Evolutionary conservation across 1,139 yeast genomes (phyloP), one percentile per base, ranked within the genome.

Genomic region (Geotrichum candidum): DNA sequence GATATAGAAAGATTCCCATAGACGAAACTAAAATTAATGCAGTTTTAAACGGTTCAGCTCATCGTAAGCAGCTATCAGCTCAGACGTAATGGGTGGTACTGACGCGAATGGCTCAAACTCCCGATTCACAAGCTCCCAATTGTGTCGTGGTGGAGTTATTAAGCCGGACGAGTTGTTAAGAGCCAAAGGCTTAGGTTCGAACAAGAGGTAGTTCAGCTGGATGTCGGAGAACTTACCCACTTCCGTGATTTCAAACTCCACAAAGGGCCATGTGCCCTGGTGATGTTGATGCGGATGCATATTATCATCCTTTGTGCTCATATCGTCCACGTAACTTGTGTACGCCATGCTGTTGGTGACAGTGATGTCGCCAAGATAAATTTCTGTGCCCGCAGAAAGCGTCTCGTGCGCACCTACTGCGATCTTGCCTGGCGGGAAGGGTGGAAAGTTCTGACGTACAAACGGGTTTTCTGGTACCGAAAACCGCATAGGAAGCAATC

Each of bases 401-500:
- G 25, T 31, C 1, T 51, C 58, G 35, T 59, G 61, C 7, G 54
- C 58, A 4, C 64, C 64, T 10, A 57, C 58, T 13, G 59, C 56
- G 5, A 56, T 53, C 22, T 54, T 33, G n/a, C 55, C 53, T 1
- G 65, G 63, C 11, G 61, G 56, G 45, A 53, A 62, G 5, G 61
- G 63, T 13, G 54, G 50, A 50, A 62, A 62, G 33, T 45, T 54
- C 45, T 62, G 65, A 23, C 53, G 25, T 23, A 57, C 64, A 35
- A 31, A 54, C 2, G 63, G 56, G 53, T 46, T 55, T 27, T 61
- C 64, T 15, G 46, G 46, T 11, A 65, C 62, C 27, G 60, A 54
- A 61, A 69, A 68, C 25, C 67, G 63, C 27, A 69, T 64, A 4
- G 70, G 68, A 5, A 64, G 45, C 45, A 71, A 57, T 33, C 64